A percentile compares a stretch with the other conserved stretches of the same genome.
Evolutionary conservation across 1,284 basidiomycete species (phyloP).

Genomic region (Cronartium quercuum): DNA sequence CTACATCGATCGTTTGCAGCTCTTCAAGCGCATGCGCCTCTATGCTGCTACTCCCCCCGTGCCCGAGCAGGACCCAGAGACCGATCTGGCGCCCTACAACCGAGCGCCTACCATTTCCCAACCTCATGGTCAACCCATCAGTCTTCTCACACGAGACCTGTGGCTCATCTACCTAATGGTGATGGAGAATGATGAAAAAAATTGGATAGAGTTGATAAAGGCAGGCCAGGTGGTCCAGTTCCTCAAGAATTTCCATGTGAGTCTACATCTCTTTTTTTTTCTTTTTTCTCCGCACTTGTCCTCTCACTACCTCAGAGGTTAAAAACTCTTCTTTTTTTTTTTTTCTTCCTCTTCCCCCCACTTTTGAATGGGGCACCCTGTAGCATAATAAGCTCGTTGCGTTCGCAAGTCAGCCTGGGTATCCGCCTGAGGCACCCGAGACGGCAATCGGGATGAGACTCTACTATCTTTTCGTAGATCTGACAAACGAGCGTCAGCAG

Average conservation of each 20-base stretch:
- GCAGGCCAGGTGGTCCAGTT: conserved; percentile 4
- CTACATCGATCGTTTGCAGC: conserved; percentile 42
- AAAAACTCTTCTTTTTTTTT: not conserved
- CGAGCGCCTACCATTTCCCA: not conserved
- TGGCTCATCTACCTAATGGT: conserved; percentile 32
- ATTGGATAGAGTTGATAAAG: conserved; percentile 18
- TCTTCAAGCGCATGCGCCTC: conserved; percentile 44
- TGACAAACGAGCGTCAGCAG: conserved; percentile 32
- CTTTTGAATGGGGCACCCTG: not conserved
- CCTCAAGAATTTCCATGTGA: conserved; percentile 9
- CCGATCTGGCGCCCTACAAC: conserved; percentile 6
- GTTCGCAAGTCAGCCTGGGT: conserved; percentile 42
- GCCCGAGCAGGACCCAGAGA: not conserved
- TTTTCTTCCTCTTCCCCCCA: not conserved
- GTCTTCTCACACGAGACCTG: conserved; percentile 2
- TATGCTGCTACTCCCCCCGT: conserved; percentile 26
- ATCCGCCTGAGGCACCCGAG: conserved; percentile 45
- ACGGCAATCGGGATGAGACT: conserved; percentile 46
- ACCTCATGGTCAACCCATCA: not conserved
- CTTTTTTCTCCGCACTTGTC: too few species aligned
- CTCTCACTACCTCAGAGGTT: not conserved
- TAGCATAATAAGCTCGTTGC: conserved; percentile 42
- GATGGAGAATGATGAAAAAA: conserved; percentile 19
- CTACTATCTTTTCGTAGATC: conserved; percentile 45
- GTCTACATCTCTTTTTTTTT: not conserved